These are phyloP conservation scores for Neocatenulostroma microsporum DNA, from an alignment of 2,329 filamentous ascomycete species.

Conservation along the genomic window DNA sequence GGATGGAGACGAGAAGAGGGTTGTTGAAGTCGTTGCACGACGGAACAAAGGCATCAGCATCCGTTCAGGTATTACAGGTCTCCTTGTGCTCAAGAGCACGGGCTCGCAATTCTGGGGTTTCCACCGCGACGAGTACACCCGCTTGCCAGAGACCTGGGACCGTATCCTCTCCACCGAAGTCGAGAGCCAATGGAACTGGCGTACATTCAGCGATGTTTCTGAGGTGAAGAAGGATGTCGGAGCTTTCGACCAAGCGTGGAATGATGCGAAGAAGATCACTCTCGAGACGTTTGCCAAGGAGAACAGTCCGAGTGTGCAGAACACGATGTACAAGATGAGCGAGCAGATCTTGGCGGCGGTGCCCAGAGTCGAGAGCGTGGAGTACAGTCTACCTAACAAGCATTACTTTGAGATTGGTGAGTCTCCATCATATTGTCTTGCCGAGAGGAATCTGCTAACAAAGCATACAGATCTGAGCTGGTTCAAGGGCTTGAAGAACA, in stretches of 20 bases:
- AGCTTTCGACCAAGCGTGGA: slow-evolving; percentile 73
- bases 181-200: slow-evolving; percentile 81
- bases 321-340: slow-evolving; percentile 98
- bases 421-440: too few species aligned
- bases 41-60: slow-evolving; percentile 63
- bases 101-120: slow-evolving; percentile 95
- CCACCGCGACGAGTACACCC: slow-evolving; percentile 87
- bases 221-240: slow-evolving; percentile 58
- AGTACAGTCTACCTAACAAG: slow-evolving; percentile 90
- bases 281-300: slow-evolving; percentile 85
- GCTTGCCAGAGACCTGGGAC: slow-evolving; percentile 83
- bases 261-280: slow-evolving; percentile 73
- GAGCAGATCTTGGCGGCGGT: slow-evolving; percentile 72
- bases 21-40: slow-evolving; percentile 66
- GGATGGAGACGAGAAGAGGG: slow-evolving; percentile 80
- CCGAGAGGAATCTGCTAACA: too few species aligned
- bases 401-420: slow-evolving; percentile 95
- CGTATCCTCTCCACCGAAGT: slow-evolving; percentile 93
- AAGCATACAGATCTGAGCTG: slow-evolving; percentile 83
- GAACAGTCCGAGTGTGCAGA: slow-evolving; percentile 85
- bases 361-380: slow-evolving; percentile 62
- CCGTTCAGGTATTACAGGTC: slow-evolving; percentile 67
- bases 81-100: slow-evolving; percentile 92
- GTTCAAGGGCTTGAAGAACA: slow-evolving; percentile 94
- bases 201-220: slow-evolving; percentile 55